Evolutionary conservation across 2,329 filamentous ascomycete genomes (phyloP).

Genomic region (Leptographium galeiforme): DNA sequence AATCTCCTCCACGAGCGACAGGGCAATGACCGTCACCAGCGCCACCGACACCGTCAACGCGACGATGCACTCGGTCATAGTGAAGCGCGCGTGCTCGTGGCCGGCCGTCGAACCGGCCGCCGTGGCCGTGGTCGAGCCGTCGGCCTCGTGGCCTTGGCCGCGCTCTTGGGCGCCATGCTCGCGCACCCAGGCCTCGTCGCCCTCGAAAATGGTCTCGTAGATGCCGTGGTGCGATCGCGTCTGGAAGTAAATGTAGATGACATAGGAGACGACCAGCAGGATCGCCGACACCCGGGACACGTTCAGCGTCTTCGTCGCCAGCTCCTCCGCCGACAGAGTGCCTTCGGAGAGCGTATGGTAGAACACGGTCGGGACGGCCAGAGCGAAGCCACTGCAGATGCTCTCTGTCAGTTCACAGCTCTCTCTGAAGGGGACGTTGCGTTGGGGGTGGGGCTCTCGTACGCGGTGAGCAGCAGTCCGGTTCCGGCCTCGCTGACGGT

Average conservation of each 20-base stretch:
- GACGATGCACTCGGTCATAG: constrained; percentile 57
- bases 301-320: constrained; percentile 40
- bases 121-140: constrained; percentile 27
- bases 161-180: constrained; percentile 28
- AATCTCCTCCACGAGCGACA: constrained; percentile 63
- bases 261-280: constrained; percentile 56
- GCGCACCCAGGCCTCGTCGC: constrained; percentile 39
- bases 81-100: constrained; percentile 36
- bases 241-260: constrained; percentile 58
- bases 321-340: constrained; percentile 18
- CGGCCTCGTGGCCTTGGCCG: constrained; percentile 47
- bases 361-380: constrained; percentile 44
- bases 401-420: not conserved
- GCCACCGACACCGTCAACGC: constrained; percentile 51
- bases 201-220: constrained; percentile 59
- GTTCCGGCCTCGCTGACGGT: constrained; percentile 68
- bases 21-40: constrained; percentile 60
- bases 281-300: constrained; percentile 61
- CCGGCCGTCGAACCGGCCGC: constrained; percentile 18
- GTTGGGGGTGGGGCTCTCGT: constrained; percentile 25
- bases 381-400: constrained; percentile 28
- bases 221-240: constrained; percentile 64
- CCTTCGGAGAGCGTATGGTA: constrained; percentile 26
- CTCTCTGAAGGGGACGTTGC: not conserved
- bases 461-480: constrained; percentile 64